Base-by-base conservation (phyloP, 2,329 filamentous ascomycete genomes). In the Cladosporium cucumerinum region DNA sequence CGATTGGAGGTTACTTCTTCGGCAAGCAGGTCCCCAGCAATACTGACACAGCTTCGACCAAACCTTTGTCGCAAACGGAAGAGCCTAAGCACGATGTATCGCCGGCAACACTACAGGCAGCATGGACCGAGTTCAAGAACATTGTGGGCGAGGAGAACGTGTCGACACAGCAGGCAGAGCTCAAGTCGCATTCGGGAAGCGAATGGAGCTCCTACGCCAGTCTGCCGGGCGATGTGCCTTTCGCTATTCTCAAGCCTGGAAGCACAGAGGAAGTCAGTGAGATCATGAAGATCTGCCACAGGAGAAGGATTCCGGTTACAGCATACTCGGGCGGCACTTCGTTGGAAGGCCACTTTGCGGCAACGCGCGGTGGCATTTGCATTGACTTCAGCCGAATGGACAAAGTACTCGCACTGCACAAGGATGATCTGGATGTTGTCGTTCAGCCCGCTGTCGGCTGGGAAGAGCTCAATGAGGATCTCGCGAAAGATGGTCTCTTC, bases 351-450 rank as follows among this genome's bases (percentile, higher is more conserved):
- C 92, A 97, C 77, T 96, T 91, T 77, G 88, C 92, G 1, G 87
- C 92, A 2, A 97, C 92, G 18, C 82, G 88, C 69, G 90, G 91
- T 65, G 93, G 93, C 23, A 87, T 97, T 34, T 94, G 91, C 71
- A 85, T 97, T 72, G 92, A 97, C 77, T 96, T 97, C 76, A 84
- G 85, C 59, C 85, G 89, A 66, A 97, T 97, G 93, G 86, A 94
- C 78, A 86, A 89, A 74, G 88, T 97, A 61, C 68, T 97, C 36
- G 81, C 83, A 39, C 79, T 97, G 70, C 89, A 97, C 80, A 88
- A 90, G 78, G 87, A 89, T 70, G 66, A 89, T 77, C 64, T 87
- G 74, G 74, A 88, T 79, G 81, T 88, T 73, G 76, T 87, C 74
- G 73, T 83, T 58, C 71, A 89, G 76, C 65, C 86, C 67, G 93